Percentiles rank a stretch among this genome's conserved stretches.
These are phyloP conservation scores for Adiantum capillusveneris DNA, from an alignment of 75 land plant genomes.

Conservation along the genomic window DNA sequence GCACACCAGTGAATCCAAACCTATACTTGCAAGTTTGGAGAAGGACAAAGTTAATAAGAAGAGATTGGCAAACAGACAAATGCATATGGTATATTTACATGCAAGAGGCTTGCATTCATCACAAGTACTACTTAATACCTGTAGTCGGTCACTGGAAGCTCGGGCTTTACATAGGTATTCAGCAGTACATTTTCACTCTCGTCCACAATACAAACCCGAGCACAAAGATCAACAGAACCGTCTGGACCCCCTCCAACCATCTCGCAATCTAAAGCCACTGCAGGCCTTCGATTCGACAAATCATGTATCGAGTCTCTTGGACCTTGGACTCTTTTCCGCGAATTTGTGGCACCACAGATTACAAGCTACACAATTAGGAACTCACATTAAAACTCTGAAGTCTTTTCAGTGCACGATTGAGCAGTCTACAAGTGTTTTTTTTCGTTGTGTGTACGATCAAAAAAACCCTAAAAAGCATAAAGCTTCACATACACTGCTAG, in stretches of 20 bases:
- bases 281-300: slow-evolving; percentile 3
- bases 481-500: background rate
- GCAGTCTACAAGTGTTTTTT: background rate
- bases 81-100: background rate
- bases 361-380: background rate
- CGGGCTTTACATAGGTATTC: slow-evolving; percentile 54
- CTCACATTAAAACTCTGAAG: background rate
- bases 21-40: slow-evolving; percentile 15
- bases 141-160: slow-evolving; percentile 58
- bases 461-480: background rate
- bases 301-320: too few relatives aligned
- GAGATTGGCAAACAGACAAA: background rate
- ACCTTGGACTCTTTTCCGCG: slow-evolving; percentile 2
- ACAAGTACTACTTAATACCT: slow-evolving; percentile 22
- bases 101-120: background rate
- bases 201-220: slow-evolving; percentile 66
- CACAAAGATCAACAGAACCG: slow-evolving; percentile 68
- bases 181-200: slow-evolving; percentile 65
- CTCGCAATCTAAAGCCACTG: slow-evolving; percentile 64
- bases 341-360: background rate
- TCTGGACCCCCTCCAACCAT: slow-evolving; percentile 88
- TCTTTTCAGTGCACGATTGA: background rate
- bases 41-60: background rate
- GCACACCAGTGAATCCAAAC: slow-evolving; percentile 52
- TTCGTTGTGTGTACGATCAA: background rate